Evolutionary conservation across 768 basidiomycete genomes (phyloP), one percentile per base, ranked within the genome.

Genomic region (Termitomyces sp.): DNA sequence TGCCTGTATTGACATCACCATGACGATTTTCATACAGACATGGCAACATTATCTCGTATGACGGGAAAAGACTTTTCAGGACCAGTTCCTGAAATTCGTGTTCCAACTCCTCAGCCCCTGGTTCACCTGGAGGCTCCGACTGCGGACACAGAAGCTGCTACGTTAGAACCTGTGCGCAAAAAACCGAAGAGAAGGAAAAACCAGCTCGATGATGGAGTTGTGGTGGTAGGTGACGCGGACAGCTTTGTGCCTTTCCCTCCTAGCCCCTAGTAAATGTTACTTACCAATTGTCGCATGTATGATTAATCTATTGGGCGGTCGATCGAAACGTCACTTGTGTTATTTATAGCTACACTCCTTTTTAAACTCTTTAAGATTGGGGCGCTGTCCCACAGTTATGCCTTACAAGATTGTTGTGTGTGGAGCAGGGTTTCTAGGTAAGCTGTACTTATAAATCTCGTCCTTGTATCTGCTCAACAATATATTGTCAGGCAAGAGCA

Each of bases 51-150:
- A 12, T 82, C 86, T 45, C 83, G 85, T 14, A 84, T 92, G 84
- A 92, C 90, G 11, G 90, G 90, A 38, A 91, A 87, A 61, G 88
- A 92, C 65, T 92, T 92, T 64, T 86, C 88, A 44, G 90, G 90
- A 0, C 90, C 90, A 26, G 80, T 82, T 17, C 90, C 90, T 0
- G 81, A 84, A 57, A 90, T 91, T 33, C 71, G 73, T 23, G 69
- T 66, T 4, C 75, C 78, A 1, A 66, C 71, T 7, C 73, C 76
- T 15, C 67, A 66, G 1, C 70, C 69, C 23, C 56, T 61, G 10
- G 60, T 66, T 21, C 67, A 63, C 38, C 57, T 57, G 30, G 59
- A 56, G 21, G 53, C 59, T 33, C 45, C 46, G 26, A 56, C 53
- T 45, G 48, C 21, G 17, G 69, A 66, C 53, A 66, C 56, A 15